Base-by-base conservation (phyloP, 2,329 filamentous ascomycete species). In the Paracamarosporium sp. region DNA sequence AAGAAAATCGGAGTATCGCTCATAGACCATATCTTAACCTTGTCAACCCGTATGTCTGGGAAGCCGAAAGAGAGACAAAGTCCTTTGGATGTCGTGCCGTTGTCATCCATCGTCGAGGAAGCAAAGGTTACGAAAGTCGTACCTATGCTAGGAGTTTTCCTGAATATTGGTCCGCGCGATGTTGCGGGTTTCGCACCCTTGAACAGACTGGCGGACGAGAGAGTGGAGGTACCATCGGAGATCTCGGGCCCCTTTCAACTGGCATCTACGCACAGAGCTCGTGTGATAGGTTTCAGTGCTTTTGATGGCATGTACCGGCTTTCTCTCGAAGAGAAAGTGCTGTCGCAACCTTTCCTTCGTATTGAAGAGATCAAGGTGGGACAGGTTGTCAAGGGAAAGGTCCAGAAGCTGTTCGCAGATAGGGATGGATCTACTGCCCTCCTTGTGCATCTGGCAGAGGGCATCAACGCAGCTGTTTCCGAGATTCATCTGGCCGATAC, bases 151-250 rank as follows among this genome's bases (percentile, higher is more conserved):
- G 96, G 95, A 52, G 82, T 97, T 2, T 97, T 96, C 69, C 83
- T 93, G 15, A 86, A 91, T 64, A 78, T 94, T 25, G 88, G 88
- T 2, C 78, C 89, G 5, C 81, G 85, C 38, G 86, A 88, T 28
- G 81, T 94, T 2, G 82, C 86, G n/a, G 92, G 92, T 9, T 99
- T 97, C 70, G 93, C 96, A 22, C 95, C 99, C 76, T 96, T 99
- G 63, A 99, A 95, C 1, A 87, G 91, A 62, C 86, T 99, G 60
- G 90, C 94, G 57, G 94, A 99, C 74, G 89, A 90, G 65, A 96
- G 95, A 75, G 85, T 97, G 52, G 95, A 98, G 62, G 86, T 86
- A 1, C 82, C 99, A 5, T 91, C 91, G 13, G 87, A 92, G 62
- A 83, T 87, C 3, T 88, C 87, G 17, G 95, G 95, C 0, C 84